Conservation (phyloP, 306 rosid species). For the Mucuna pruriens region DNA sequence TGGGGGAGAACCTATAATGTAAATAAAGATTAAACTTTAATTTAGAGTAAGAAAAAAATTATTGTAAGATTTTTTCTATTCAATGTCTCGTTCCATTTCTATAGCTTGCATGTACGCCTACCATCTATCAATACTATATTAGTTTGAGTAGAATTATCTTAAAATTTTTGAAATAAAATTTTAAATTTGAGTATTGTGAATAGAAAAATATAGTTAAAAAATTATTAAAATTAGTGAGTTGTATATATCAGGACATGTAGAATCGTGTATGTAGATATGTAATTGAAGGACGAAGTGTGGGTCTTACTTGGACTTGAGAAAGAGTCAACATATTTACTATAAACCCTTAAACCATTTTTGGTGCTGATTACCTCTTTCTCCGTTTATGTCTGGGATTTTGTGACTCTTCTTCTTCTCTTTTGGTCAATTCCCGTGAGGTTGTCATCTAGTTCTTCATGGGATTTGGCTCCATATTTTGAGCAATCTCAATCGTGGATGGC, state of each 20-base stretch:
- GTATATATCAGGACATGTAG: too few relatives aligned
- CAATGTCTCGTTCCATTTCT: too few relatives aligned
- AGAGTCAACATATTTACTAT: conserved; percentile 16
- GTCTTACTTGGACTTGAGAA: neutral
- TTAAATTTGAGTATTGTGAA: too few relatives aligned
- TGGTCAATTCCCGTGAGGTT: conserved; percentile 31
- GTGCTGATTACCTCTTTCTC: neutral
- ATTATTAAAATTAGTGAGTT: too few relatives aligned
- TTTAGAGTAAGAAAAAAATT: too few relatives aligned
- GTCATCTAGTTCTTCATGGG: conserved; percentile 23
- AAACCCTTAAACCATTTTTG: neutral
- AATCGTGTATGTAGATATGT: neutral
- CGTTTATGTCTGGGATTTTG: neutral
- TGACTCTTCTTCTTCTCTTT: neutral
- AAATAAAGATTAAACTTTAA: neutral
- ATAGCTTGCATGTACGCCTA: too few relatives aligned
- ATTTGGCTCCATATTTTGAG: conserved; percentile 23
- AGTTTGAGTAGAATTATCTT: too few relatives aligned
- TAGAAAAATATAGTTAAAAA: too few relatives aligned
- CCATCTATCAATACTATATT: too few relatives aligned
- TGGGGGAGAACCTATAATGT: neutral
- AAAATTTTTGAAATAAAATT: too few relatives aligned
- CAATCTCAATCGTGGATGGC: conserved; percentile 18
- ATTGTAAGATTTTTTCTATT: too few relatives aligned
- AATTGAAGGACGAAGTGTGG: neutral